Conservation (phyloP, 2,329 filamentous ascomycete species). For the Ophiostoma tasmaniense region DNA sequence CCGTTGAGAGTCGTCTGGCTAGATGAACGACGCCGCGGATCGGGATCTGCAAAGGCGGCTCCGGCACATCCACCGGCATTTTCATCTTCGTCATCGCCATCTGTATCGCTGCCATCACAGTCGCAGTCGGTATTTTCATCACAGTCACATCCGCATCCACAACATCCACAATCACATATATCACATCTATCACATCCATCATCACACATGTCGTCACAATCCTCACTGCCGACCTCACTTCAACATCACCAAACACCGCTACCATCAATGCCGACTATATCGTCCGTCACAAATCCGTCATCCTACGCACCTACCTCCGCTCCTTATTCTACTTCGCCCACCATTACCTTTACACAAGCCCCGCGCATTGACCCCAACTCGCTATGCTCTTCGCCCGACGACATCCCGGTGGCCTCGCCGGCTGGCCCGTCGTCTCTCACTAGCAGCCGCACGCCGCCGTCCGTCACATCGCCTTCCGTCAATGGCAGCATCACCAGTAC, state of each 20-base stretch:
- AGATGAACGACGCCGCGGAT: constrained; percentile 8
- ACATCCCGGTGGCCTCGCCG: not conserved
- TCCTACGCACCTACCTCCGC: not conserved
- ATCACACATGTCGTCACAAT: not conserved
- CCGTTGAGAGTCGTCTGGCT: constrained; percentile 28
- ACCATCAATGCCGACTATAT: constrained; percentile 1
- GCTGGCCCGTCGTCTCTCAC: not conserved
- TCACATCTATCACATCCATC: not conserved
- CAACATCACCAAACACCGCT: not conserved
- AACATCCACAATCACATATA: not conserved
- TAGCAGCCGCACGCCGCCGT: constrained; percentile 4
- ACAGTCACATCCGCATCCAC: not conserved
- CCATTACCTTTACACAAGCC: not conserved
- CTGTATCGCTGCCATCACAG: not conserved
- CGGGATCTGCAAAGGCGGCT: not conserved
- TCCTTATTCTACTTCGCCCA: not conserved
- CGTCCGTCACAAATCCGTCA: not conserved
- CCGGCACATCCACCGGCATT: not conserved
- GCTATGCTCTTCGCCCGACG: constrained; percentile 4
- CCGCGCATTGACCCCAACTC: not conserved
- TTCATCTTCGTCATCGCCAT: not conserved
- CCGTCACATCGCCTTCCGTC: not conserved
- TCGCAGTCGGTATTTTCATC: not conserved
- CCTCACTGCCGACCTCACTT: not conserved
- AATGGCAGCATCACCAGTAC: not conserved